phyloP scores from a whole-genome alignment of 1,284 basidiomycete genomes.

The Boletellus deceptivus region DNA sequence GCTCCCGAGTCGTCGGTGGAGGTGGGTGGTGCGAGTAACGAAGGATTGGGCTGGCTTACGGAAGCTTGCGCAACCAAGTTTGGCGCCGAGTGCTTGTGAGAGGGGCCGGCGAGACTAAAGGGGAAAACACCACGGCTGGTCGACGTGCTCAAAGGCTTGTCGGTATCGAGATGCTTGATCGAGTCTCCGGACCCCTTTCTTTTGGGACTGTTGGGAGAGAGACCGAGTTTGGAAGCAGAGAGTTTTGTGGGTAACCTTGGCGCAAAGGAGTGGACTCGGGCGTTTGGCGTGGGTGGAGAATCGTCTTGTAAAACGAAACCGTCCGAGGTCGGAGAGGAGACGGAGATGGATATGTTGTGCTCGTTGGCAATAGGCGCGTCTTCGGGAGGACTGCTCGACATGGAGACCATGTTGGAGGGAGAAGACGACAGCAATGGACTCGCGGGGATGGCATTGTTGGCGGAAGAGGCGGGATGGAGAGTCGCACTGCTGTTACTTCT shows the following conservation, averaged over 20 bases:
- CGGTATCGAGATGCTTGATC: slow-evolving; percentile 28
- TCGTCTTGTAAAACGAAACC: slow-evolving; percentile 23
- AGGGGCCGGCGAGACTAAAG: slow-evolving; percentile 29
- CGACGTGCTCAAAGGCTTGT: slow-evolving; percentile 20
- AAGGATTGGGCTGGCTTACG: slow-evolving; percentile 28
- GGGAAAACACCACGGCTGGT: slow-evolving; percentile 34
- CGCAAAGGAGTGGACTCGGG: slow-evolving; percentile 54
- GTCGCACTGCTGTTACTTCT: slow-evolving; percentile 42
- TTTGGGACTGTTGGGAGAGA: slow-evolving; percentile 46
- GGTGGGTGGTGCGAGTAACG: slow-evolving; percentile 50
- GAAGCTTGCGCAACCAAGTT: slow-evolving; percentile 15
- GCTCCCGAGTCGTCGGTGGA: slow-evolving; percentile 35
- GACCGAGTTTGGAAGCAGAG: slow-evolving; percentile 45
- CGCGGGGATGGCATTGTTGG: slow-evolving; percentile 33
- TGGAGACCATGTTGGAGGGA: slow-evolving; percentile 34
- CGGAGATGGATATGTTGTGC: slow-evolving; percentile 36
- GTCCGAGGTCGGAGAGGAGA: slow-evolving; percentile 32
- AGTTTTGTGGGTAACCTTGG: slow-evolving; percentile 70
- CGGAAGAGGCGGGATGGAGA: slow-evolving; percentile 22
- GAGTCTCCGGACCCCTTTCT: slow-evolving; percentile 51
- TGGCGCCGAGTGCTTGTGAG: slow-evolving; percentile 30
- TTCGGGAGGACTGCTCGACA: slow-evolving; percentile 25
- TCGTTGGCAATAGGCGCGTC: slow-evolving; percentile 19
- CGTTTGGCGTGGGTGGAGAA: slow-evolving; percentile 21
- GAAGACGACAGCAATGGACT: slow-evolving; percentile 45